Evolutionary conservation across 2,329 filamentous ascomycete genomes (phyloP).

Genomic region (Thermothelomyces thermophilus): DNA sequence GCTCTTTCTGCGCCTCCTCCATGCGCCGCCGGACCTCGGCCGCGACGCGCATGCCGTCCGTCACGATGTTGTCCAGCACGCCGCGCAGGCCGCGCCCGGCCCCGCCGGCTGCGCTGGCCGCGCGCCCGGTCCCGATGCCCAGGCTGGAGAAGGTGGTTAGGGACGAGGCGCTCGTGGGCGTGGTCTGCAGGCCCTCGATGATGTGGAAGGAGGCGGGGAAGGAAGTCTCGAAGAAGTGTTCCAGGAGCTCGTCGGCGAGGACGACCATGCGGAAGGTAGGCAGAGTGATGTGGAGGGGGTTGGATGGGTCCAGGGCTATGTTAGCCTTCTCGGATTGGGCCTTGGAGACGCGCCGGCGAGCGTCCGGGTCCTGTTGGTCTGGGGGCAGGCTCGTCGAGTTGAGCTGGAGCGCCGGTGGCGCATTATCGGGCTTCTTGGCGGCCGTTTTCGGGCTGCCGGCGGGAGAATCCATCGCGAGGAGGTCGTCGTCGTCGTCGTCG

Average conservation of each 20-base stretch:
- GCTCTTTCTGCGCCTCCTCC: slow-evolving; percentile 89
- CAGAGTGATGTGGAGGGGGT: slow-evolving; percentile 89
- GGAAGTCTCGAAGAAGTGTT: slow-evolving; percentile 95
- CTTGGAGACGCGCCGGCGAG: slow-evolving; percentile 45
- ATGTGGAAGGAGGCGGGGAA: slow-evolving; percentile 92
- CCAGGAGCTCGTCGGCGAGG: slow-evolving; percentile 86
- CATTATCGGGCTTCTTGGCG: slow-evolving; percentile 19
- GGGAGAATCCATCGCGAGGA: slow-evolving; percentile 53
- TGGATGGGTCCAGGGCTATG: slow-evolving; percentile 81
- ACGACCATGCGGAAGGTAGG: slow-evolving; percentile 99
- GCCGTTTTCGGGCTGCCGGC: slow-evolving; percentile 34
- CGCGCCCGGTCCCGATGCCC: slow-evolving; percentile 46
- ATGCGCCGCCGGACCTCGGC: slow-evolving; percentile 86
- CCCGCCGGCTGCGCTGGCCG: neutral
- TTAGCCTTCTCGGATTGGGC: slow-evolving; percentile 74
- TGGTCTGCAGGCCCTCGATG: slow-evolving; percentile 53
- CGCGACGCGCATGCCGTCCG: slow-evolving; percentile 92
- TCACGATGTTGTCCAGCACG: slow-evolving; percentile 95
- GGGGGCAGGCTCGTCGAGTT: slow-evolving; percentile 19
- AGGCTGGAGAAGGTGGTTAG: slow-evolving; percentile 82
- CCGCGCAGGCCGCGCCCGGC: slow-evolving; percentile 70
- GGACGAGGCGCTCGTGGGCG: slow-evolving; percentile 50
- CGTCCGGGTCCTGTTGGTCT: slow-evolving; percentile 24
- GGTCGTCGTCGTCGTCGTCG: slow-evolving; percentile 38
- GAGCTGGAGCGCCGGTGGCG: slow-evolving; percentile 24